Base-by-base conservation (phyloP, 2,329 filamentous ascomycete species). In the Pyricularia sp. region DNA sequence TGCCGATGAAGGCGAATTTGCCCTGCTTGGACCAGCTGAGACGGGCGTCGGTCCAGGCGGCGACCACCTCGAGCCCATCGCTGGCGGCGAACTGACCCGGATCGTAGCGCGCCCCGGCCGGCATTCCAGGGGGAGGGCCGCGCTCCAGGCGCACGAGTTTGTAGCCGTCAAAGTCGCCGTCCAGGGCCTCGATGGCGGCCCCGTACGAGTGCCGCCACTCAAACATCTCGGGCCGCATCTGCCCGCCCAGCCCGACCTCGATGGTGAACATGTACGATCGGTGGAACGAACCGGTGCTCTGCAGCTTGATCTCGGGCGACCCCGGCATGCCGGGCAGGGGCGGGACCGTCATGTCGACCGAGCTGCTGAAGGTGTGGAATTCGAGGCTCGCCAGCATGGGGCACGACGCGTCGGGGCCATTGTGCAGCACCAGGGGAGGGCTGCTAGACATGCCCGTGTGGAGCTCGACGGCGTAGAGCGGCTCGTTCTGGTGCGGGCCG, bases 31-130 rank as follows among this genome's bases (percentile, higher is more conserved):
- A 75, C 55, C 76, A 70, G 71, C 76, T 78, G 72, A 76, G 74
- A 14, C 69, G 69, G 2, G 71, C 59, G 30, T 36, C 65, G 67
- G 73, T 50, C 74, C 77, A 82, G 4, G 77, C 77, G 0, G 81
- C 81, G 14, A 83, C 81, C 20, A 83, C 76, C 74, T 84, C 81
- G 58, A 75, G 75, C 3, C 79, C 78, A 59, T 79, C 79, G 20
- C 76, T 74, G 20, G 76, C 72, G 7, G 72, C 68, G 42, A 74
- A 72, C 26, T 72, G 69, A 1, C 71, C 73, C 28, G 68, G 69
- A 17, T 71, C 69, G 65, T 69, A 70, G 30, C 67, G 67, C 25
- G 64, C 70, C 12, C 69, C 73, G 1, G 68, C 68, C 7, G 67
- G 17, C 14, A 68, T 72, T 1, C 70, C 71, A 0, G 72, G 68